Conservation (phyloP, 2,329 filamentous ascomycete species). For the Myriangium duriaei region DNA sequence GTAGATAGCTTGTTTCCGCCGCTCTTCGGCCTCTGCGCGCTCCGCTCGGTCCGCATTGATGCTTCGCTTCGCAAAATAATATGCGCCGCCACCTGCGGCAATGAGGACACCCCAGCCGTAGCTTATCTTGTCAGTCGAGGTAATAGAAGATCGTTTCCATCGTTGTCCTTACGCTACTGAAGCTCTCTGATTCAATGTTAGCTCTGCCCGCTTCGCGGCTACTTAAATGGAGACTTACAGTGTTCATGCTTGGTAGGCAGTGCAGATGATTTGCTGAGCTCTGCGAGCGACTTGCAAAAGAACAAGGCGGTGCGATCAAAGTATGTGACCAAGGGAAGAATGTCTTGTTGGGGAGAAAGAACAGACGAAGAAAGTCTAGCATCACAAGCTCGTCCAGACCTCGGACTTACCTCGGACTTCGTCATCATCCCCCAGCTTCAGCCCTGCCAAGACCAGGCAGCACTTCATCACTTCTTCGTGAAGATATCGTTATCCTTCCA, state of each 20-base stretch:
- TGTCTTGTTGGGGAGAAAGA: no score
- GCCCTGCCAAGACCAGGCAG: conserved; percentile 2
- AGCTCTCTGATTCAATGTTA: conserved; percentile 1
- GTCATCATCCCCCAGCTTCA: not conserved
- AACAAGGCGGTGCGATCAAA: no score
- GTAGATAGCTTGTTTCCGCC: conserved; percentile 28
- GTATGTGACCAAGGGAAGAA: no score
- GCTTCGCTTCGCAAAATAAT: conserved; percentile 87
- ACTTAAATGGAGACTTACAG: conserved; percentile 14
- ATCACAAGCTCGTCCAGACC: no score
- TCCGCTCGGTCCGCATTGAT: conserved; percentile 81
- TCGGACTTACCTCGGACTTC: not conserved
- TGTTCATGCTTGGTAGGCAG: conserved; percentile 15
- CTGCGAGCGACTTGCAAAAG: no score
- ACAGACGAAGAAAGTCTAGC: no score
- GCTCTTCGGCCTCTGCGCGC: conserved; percentile 58
- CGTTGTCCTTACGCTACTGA: conserved; percentile 12
- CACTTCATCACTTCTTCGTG: no score
- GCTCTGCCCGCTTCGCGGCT: not conserved
- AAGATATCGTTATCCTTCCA: not conserved
- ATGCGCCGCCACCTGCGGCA: conserved; percentile 76
- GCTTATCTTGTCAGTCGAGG: conserved; percentile 29
- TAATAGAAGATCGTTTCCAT: not conserved
- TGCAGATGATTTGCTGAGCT: no score
- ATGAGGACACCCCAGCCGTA: conserved; percentile 86